These are phyloP conservation scores for Malus hybrid DNA, from an alignment of 331 rosid species.

Conservation along the genomic window DNA sequence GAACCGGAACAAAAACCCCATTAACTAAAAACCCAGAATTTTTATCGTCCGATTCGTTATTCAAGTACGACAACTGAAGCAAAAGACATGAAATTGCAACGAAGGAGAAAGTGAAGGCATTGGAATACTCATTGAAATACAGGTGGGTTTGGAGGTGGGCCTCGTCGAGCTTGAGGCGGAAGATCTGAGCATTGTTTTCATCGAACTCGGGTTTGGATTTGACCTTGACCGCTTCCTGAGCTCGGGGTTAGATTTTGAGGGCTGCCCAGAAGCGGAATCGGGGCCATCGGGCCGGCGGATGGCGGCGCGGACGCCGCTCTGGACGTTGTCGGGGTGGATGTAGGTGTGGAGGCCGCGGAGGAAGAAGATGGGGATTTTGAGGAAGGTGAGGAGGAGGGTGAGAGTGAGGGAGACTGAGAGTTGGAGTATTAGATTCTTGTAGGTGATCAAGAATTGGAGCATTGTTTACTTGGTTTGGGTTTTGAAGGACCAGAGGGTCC, in stretches of 20 bases:
- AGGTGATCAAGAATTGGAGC: slow-evolving; percentile 32
- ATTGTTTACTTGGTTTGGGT: slow-evolving; percentile 12
- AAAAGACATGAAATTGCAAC: slow-evolving; percentile 41
- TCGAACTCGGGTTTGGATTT: slow-evolving; percentile 61
- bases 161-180: slow-evolving; percentile 64
- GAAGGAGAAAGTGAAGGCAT: slow-evolving; percentile 49
- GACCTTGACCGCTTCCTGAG: slow-evolving; percentile 47
- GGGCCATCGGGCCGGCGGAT: slow-evolving; percentile 59
- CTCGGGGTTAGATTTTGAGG: slow-evolving; percentile 35
- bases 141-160: slow-evolving; percentile 60
- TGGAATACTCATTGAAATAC: slow-evolving; percentile 43
- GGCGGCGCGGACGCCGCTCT: slow-evolving; percentile 53
- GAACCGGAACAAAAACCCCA: slow-evolving; percentile 69
- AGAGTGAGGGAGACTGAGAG: slow-evolving; percentile 46
- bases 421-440: slow-evolving; percentile 65
- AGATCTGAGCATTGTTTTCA: slow-evolving; percentile 91
- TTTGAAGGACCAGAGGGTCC: not conserved
- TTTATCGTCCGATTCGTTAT: not conserved
- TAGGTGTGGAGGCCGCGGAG: slow-evolving; percentile 69
- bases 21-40: slow-evolving; percentile 58
- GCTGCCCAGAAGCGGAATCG: slow-evolving; percentile 21
- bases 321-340: slow-evolving; percentile 77
- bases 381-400: slow-evolving; percentile 38
- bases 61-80: slow-evolving; percentile 48
- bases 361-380: slow-evolving; percentile 58